Base-by-base conservation (phyloP, 805 yeast genomes). In the Pichia manshurica region DNA sequence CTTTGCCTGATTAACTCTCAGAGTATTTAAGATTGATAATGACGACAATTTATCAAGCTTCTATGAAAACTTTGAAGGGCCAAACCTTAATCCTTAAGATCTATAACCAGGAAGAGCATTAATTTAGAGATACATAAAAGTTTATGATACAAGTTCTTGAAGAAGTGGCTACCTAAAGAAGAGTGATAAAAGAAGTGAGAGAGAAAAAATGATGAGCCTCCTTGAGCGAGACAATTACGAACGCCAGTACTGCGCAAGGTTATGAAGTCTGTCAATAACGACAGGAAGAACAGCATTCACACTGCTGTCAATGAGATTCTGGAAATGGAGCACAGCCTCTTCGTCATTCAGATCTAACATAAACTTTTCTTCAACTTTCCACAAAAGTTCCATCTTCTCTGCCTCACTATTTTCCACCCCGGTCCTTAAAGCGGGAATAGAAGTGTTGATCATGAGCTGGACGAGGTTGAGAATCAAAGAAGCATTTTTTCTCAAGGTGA, bases 171-270 rank as follows among this genome's bases (percentile, higher is more conserved):
- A n/a, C n/a, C n/a, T n/a, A n/a, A n/a, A n/a, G 29, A 25, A 25
- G 29, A 25, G 29, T 25, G 10, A 25, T 8, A 10, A 25, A 10
- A 25, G 29, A 25, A 25, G 29, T 25, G 29, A 25, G 29, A 25
- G n/a, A n/a, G n/a, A 25, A 25, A 25, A 25, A 25, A 25, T 7
- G 29, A 25, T 10, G 29, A 25, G 29, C 29, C 29, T 25, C 10
- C 29, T 7, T 25, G 29, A 25, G 29, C 29, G 29, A 25, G 10
- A 25, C 29, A 25, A 25, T 25, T 19, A 91, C 0, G 97, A 89
- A 51, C 99, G 71, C 99, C 99, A 95, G 62, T 93, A 93, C 62
- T 93, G 99, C 0, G 99, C 97, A 62, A 93, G 74, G 66, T 91
- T 88, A 64, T 93, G 99, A 45, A 93, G 69, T 53, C 96, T 79